These are phyloP conservation scores for Ophiostoma quercus DNA, from an alignment of 2,329 filamentous ascomycete genomes.

Conservation along the genomic window DNA sequence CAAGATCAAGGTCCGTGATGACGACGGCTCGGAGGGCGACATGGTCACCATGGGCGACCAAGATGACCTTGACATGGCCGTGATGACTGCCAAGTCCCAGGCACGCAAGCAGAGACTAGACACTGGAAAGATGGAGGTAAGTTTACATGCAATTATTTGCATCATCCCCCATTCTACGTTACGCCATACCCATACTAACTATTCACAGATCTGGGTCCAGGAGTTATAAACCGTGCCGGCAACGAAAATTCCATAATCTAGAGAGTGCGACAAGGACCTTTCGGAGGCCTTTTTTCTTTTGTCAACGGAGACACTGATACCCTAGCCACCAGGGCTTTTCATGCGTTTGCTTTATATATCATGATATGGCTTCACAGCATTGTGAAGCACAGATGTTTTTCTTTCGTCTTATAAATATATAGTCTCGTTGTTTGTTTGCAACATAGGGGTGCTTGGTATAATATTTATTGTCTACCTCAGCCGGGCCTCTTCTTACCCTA, in stretches of 20 bases:
- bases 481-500: not conserved
- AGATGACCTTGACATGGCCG: conserved; percentile 87
- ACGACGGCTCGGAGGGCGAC: conserved; percentile 66
- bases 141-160: conserved; percentile 35
- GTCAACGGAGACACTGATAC: conserved; percentile 14
- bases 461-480: not conserved
- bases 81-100: conserved; percentile 61
- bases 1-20: conserved; percentile 84
- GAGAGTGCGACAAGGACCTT: not conserved
- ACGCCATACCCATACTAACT: conserved; percentile 28
- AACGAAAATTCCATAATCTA: conserved; percentile 5
- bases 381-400: not conserved
- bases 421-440: not conserved
- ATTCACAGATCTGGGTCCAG: conserved; percentile 35
- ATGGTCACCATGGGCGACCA: conserved; percentile 98
- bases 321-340: conserved; percentile 1
- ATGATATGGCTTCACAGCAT: not conserved
- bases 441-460: not conserved
- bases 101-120: conserved; percentile 71
- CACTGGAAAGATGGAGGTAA: conserved; percentile 91
- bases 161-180: not conserved
- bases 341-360: not conserved
- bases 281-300: not conserved
- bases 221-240: conserved; percentile 25
- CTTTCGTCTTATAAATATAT: not conserved